phyloP scores from a whole-genome alignment of 371 early-diverging fungal species.

The Nematocida displodere region DNA sequence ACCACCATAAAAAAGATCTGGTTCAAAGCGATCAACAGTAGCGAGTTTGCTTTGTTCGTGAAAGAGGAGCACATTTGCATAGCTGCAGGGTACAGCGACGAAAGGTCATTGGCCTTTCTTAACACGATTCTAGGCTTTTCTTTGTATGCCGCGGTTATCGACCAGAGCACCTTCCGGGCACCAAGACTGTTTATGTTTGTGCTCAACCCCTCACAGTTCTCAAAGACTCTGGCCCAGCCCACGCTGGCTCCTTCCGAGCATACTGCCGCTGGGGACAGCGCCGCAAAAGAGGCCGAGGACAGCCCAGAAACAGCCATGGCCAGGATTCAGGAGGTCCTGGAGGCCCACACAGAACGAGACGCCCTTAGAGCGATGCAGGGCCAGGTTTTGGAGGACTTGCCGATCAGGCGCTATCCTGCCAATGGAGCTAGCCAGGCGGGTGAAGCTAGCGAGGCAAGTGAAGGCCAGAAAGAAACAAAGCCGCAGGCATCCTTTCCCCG shows the following conservation, averaged over 20 bases:
- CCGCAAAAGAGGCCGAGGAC: neutral
- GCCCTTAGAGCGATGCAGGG: neutral
- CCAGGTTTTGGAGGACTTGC: too few relatives aligned
- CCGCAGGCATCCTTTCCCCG: neutral
- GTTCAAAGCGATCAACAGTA: slow-evolving; percentile 13
- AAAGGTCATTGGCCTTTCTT: slow-evolving; percentile 12
- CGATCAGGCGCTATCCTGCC: too few relatives aligned
- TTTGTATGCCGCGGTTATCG: slow-evolving; percentile 34
- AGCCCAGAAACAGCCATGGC: neutral
- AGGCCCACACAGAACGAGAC: neutral
- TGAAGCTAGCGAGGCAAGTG: neutral
- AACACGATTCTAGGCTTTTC: slow-evolving; percentile 29
- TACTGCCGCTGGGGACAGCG: neutral
- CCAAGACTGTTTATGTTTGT: slow-evolving; percentile 42
- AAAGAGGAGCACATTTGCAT: slow-evolving; percentile 52
- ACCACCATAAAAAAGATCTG: slow-evolving; percentile 9
- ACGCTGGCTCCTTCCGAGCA: neutral
- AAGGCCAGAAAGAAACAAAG: neutral
- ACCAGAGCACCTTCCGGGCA: slow-evolving; percentile 20
- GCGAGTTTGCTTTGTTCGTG: slow-evolving; percentile 28
- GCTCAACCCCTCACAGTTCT: slow-evolving; percentile 17
- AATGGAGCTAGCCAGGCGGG: too few relatives aligned
- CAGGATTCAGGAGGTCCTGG: neutral
- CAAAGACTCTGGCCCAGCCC: neutral
- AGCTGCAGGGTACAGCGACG: slow-evolving; percentile 22